These are phyloP conservation scores for Botrytis aclada DNA, from an alignment of 2,329 filamentous ascomycete species.

Conservation along the genomic window DNA sequence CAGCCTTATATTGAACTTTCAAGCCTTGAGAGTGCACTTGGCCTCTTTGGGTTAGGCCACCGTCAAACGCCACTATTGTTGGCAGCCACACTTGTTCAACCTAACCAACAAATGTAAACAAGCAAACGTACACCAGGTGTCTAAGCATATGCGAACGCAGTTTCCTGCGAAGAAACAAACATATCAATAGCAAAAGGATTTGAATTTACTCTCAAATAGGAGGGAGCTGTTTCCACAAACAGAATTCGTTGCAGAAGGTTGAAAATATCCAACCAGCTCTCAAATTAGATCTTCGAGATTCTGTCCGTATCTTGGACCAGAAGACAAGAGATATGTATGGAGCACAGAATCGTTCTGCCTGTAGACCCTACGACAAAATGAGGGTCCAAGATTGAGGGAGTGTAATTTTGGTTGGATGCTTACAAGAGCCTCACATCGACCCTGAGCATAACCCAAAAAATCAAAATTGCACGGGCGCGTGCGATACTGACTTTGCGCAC, in stretches of 20 bases:
- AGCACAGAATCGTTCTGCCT: neutral
- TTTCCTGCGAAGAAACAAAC: neutral
- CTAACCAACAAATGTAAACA: neutral
- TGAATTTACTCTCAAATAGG: neutral
- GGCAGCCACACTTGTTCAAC: neutral
- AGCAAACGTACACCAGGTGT: neutral
- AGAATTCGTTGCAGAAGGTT: neutral
- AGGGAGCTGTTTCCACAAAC: neutral
- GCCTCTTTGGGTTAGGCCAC: neutral
- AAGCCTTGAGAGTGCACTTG: neutral
- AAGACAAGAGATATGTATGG: neutral
- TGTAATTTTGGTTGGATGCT: neutral
- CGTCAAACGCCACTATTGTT: neutral
- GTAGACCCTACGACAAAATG: neutral
- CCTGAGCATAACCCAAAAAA: slow-evolving; percentile 4
- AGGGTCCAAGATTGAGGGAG: neutral
- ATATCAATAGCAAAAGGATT: neutral
- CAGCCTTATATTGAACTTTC: neutral
- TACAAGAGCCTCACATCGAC: neutral
- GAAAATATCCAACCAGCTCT: neutral
- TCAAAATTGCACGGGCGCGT: neutral
- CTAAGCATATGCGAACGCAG: neutral
- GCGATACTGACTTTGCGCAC: neutral
- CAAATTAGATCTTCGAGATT: neutral
- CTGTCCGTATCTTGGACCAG: neutral